Evolutionary conservation across 495 filamentous ascomycete species (phyloP).

Genomic region (Penicillium crystallinum): DNA sequence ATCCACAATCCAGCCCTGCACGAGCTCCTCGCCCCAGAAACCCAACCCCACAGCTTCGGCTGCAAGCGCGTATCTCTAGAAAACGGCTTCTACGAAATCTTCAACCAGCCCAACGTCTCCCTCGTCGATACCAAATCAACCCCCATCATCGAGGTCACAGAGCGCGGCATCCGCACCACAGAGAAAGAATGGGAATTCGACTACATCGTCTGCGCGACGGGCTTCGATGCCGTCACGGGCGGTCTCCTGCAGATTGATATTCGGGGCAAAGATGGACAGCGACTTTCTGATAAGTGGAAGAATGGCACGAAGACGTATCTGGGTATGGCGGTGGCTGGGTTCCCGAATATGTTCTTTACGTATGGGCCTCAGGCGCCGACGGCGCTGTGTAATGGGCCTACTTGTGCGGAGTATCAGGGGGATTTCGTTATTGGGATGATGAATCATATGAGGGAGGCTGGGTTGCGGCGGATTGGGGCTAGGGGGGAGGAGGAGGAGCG

Average conservation of each 20-base stretch:
- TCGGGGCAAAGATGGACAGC: slow-evolving; percentile 31
- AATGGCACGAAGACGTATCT: slow-evolving; percentile 45
- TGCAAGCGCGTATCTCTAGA: slow-evolving; percentile 51
- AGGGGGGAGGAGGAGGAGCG: background rate
- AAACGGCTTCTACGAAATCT: slow-evolving; percentile 35
- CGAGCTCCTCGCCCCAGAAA: slow-evolving; percentile 47
- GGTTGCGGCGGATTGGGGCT: slow-evolving; percentile 13
- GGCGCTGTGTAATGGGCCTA: slow-evolving; percentile 48
- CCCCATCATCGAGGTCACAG: slow-evolving; percentile 43
- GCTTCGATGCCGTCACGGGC: slow-evolving; percentile 49
- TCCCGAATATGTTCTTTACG: slow-evolving; percentile 51
- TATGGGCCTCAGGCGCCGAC: slow-evolving; percentile 48
- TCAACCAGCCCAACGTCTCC: slow-evolving; percentile 40
- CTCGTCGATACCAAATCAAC: slow-evolving; percentile 30
- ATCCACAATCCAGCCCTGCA: slow-evolving; percentile 42
- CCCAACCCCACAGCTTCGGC: slow-evolving; percentile 44
- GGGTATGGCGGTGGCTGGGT: slow-evolving; percentile 40
- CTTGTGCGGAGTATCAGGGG: slow-evolving; percentile 47
- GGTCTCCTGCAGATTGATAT: slow-evolving; percentile 44
- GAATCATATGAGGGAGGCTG: slow-evolving; percentile 29
- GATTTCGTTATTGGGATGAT: slow-evolving; percentile 48
- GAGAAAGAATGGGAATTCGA: slow-evolving; percentile 24
- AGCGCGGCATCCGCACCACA: slow-evolving; percentile 36
- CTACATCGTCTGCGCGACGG: slow-evolving; percentile 39
- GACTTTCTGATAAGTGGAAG: slow-evolving; percentile 45